Evolutionary conservation across 1,284 basidiomycete species (phyloP), one percentile per base, ranked within the genome.

Genomic region (Puccinia horiana): DNA sequence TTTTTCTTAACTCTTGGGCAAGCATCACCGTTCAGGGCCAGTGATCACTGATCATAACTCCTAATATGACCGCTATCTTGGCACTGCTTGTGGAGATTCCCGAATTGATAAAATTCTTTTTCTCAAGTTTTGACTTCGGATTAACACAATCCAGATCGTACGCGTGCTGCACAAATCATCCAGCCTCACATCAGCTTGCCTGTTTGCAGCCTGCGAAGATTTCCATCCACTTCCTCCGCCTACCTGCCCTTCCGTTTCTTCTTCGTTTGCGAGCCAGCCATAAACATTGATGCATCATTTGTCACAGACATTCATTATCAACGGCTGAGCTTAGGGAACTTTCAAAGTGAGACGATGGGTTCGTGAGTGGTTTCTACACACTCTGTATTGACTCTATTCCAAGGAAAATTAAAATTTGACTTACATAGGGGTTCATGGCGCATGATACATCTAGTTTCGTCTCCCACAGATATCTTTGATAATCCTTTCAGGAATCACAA

Each of bases 371-470:
- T 40, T 69, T 69, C 65, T 69, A 69, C n/a, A 42, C 32, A 65
- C 63, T 69, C n/a, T 4, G 9, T 20, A 29, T 20, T 69, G 1
- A 44, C 32, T 5, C 18, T 42, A 42, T 40, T n/a, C n/a, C 40
- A 69, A 47, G 42, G 65, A 69, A 69, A 69, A 69, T 69, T 47
- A 40, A 26, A 69, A 69, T 69, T 47, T 69, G 65, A 69, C 26
- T 69, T 40, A 69, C 8, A 52, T 23, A 37, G 65, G 42, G 65
- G 65, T 40, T 9, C n/a, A 69, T 44, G 65, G 16, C 35, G 47
- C 12, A 69, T 44, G n/a, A n/a, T n/a, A n/a, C 65, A 47, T 69
- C 29, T 12, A 23, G 23, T 69, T 69, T 69, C 35, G 40, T 69
- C 42, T 44, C 47, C 65, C 32, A 42, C 37, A 40, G 29, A 26